Evolutionary conservation across 1,284 basidiomycete species (phyloP).

Genomic region (Leccinum griseonigrum): DNA sequence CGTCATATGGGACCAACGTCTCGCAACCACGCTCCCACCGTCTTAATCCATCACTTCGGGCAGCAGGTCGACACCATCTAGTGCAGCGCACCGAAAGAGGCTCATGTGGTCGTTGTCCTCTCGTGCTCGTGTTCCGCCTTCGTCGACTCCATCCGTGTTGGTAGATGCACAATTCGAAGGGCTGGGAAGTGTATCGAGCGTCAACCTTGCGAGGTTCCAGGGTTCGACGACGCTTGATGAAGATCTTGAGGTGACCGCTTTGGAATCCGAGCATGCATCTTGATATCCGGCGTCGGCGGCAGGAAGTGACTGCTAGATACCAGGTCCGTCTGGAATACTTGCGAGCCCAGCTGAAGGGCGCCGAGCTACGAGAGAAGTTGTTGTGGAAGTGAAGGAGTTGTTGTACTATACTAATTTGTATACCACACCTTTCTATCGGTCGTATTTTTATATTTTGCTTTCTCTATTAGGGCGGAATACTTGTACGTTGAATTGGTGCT

Average conservation of each 20-base stretch:
- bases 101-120: slow-evolving; percentile 51
- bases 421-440: slow-evolving; percentile 1
- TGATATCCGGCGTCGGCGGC: slow-evolving; percentile 59
- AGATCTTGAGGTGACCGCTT: slow-evolving; percentile 34
- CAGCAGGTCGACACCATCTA: slow-evolving; percentile 6
- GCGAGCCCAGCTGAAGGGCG: slow-evolving; percentile 67
- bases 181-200: slow-evolving; percentile 43
- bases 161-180: slow-evolving; percentile 26
- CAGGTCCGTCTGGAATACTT: slow-evolving; percentile 66
- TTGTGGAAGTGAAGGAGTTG: slow-evolving; percentile 43
- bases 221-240: slow-evolving; percentile 45
- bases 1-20: slow-evolving; percentile 32
- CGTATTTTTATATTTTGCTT: slow-evolving; percentile 15
- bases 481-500: too few relatives aligned
- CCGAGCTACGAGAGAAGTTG: slow-evolving; percentile 71
- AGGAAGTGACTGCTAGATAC: slow-evolving; percentile 63
- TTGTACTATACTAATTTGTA: not conserved
- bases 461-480: slow-evolving; percentile 3
- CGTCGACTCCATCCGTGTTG: slow-evolving; percentile 17
- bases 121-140: slow-evolving; percentile 29
- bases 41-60: slow-evolving; percentile 28
- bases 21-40: slow-evolving; percentile 35
- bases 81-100: slow-evolving; percentile 39
- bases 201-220: slow-evolving; percentile 45
- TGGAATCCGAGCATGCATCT: slow-evolving; percentile 42